Conservation (phyloP, 176 grass and related monocot species). For the Secale cereale region DNA sequence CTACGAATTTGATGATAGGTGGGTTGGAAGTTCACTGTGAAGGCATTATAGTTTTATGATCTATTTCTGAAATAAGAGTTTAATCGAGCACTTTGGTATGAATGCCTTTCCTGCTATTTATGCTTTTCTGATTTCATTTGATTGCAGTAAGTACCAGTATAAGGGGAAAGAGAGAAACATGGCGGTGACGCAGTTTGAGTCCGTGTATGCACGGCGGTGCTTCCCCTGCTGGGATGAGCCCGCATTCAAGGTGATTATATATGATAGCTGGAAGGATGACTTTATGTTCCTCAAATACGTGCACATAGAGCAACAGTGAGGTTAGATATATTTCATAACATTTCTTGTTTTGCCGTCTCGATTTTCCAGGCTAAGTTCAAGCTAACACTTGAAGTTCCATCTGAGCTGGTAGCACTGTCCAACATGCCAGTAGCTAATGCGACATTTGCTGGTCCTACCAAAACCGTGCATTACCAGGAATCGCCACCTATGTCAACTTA, state of each 20-base stretch:
- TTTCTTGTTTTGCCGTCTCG: background rate
- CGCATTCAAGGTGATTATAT: conserved; percentile 64
- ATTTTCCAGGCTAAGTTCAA: conserved; percentile 83
- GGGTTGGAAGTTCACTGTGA: background rate
- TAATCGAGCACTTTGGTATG: background rate
- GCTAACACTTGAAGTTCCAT: conserved; percentile 63
- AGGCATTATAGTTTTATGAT: background rate
- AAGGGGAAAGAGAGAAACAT: conserved; percentile 54
- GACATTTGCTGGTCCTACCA: conserved; percentile 35
- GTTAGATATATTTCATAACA: background rate
- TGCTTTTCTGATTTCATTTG: background rate
- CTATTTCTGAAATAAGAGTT: background rate
- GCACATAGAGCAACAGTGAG: background rate
- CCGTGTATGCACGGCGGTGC: conserved; percentile 76
- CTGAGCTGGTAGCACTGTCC: conserved; percentile 65
- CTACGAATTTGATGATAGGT: background rate
- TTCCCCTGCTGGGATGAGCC: conserved; percentile 96
- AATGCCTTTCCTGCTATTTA: background rate
- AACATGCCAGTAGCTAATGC: conserved; percentile 64
- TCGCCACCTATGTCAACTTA: conserved; percentile 96
- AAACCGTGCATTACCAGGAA: conserved; percentile 53
- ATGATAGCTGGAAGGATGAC: background rate
- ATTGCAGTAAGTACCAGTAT: conserved; percentile 52
- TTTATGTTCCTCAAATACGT: background rate
- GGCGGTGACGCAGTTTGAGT: conserved; percentile 75